Percentiles rank a stretch among this genome's conserved stretches.
phyloP scores from a whole-genome alignment of 2,329 filamentous ascomycete genomes.

The Pestalotiopsis sp. region DNA sequence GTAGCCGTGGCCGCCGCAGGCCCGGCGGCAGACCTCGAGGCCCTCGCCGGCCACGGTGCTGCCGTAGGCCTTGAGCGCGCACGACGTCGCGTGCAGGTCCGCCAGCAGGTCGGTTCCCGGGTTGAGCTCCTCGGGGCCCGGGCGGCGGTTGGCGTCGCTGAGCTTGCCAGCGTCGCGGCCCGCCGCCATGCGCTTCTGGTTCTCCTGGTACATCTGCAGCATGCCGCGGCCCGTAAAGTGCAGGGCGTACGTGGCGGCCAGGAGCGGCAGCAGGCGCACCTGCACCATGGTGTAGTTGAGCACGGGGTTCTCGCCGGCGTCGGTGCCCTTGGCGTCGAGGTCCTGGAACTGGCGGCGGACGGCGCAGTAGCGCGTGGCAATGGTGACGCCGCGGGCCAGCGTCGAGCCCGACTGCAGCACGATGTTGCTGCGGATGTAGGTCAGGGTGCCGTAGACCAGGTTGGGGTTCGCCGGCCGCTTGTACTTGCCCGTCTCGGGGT shows the following conservation, averaged over 20 bases:
- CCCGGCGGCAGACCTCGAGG: conserved; percentile 73
- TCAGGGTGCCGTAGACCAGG: conserved; percentile 75
- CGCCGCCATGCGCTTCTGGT: conserved; percentile 66
- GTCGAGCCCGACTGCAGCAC: conserved; percentile 74
- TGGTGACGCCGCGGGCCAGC: conserved; percentile 76
- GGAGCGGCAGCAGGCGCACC: conserved; percentile 70
- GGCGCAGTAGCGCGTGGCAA: conserved; percentile 74
- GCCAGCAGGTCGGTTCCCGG: conserved; percentile 70
- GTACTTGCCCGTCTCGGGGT: conserved; percentile 71
- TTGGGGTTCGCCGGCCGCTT: conserved; percentile 67
- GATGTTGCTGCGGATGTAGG: conserved; percentile 74
- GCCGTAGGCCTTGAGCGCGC: conserved; percentile 73
- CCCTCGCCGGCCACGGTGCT: conserved; percentile 75
- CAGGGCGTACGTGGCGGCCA: conserved; percentile 76
- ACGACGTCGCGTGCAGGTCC: conserved; percentile 77
- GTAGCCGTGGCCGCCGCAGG: conserved; percentile 79
- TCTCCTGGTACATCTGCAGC: conserved; percentile 74
- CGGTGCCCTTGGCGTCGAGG: conserved; percentile 62
- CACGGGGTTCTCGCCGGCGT: conserved; percentile 71
- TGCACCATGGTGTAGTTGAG: conserved; percentile 84
- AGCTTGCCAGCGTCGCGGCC: conserved; percentile 41
- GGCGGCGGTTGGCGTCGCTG: conserved; percentile 50
- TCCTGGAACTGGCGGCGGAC: conserved; percentile 81
- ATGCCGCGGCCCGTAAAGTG: conserved; percentile 79
- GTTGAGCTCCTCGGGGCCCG: conserved; percentile 69